Evolutionary conservation across 495 filamentous ascomycete genomes (phyloP).

Genomic region (Talaromyces thailandensis): DNA sequence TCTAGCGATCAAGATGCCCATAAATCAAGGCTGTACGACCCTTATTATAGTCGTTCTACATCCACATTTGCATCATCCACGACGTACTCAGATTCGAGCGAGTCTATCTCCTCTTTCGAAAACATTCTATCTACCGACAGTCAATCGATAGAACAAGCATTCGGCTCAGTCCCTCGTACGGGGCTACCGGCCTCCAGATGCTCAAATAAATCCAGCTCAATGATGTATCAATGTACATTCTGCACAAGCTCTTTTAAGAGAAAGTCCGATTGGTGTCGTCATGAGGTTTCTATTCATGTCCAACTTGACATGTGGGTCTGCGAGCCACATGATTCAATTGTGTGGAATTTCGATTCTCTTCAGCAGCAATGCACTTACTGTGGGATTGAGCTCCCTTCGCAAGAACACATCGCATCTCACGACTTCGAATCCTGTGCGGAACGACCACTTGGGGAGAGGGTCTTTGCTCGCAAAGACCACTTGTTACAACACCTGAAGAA

Average conservation of each 20-base stretch:
- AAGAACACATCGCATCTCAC: slow-evolving; percentile 59
- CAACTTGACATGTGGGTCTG: slow-evolving; percentile 75
- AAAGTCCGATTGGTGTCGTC: slow-evolving; percentile 78
- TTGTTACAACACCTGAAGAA: slow-evolving; percentile 72
- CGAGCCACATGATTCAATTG: slow-evolving; percentile 27
- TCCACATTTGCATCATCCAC: slow-evolving; percentile 33
- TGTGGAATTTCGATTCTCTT: not conserved
- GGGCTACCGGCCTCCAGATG: slow-evolving; percentile 9
- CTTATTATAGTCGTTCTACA: slow-evolving; percentile 39
- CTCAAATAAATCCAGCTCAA: slow-evolving; percentile 21
- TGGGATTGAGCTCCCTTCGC: slow-evolving; percentile 44
- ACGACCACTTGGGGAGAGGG: slow-evolving; percentile 54
- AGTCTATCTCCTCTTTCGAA: slow-evolving; percentile 43
- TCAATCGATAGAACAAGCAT: not conserved
- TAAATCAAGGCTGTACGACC: slow-evolving; percentile 24
- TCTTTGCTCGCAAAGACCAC: slow-evolving; percentile 81
- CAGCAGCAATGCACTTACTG: slow-evolving; percentile 57
- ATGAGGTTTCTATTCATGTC: slow-evolving; percentile 74
- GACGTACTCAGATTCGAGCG: slow-evolving; percentile 48
- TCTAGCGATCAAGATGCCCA: not conserved
- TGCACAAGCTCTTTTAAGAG: slow-evolving; percentile 72
- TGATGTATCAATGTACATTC: slow-evolving; percentile 74
- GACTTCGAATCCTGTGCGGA: slow-evolving; percentile 62
- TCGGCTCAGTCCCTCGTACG: not conserved
- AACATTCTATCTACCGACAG: slow-evolving; percentile 41